A percentile compares a stretch with the other conserved stretches of the same genome.
phyloP scores from a whole-genome alignment of 805 yeast species.

The Barnettozyma pratensis region DNA sequence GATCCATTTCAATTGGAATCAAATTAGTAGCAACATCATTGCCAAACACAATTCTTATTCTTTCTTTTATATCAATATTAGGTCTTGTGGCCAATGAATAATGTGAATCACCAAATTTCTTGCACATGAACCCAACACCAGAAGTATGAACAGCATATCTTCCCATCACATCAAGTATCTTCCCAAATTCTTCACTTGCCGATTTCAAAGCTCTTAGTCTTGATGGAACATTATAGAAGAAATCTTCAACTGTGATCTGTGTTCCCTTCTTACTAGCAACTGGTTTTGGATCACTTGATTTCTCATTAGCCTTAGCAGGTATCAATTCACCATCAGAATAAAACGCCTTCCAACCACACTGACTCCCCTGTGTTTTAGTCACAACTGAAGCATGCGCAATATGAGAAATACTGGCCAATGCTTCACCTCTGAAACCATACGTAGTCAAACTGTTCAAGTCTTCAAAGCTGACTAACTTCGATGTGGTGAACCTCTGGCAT shows the following conservation, averaged over 20 bases:
- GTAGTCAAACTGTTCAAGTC: constrained; percentile 70
- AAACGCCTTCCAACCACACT: constrained; percentile 67
- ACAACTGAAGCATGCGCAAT: constrained; percentile 76
- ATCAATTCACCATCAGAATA: constrained; percentile 63
- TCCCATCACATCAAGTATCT: constrained; percentile 77
- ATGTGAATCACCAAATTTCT: constrained; percentile 71
- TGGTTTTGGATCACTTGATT: constrained; percentile 50
- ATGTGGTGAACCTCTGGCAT: constrained; percentile 92
- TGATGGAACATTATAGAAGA: constrained; percentile 84
- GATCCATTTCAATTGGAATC: constrained; percentile 37
- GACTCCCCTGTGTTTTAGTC: constrained; percentile 57
- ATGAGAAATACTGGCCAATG: constrained; percentile 90
- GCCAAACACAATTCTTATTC: constrained; percentile 74
- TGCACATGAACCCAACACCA: constrained; percentile 71
- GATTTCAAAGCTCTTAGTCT: constrained; percentile 63
- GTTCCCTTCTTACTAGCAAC: constrained; percentile 89
- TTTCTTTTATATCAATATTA: constrained; percentile 46
- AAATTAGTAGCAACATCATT: constrained; percentile 61
- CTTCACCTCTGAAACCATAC: constrained; percentile 96
- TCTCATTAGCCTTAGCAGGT: constrained; percentile 34
- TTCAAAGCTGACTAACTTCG: constrained; percentile 69
- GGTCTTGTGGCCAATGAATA: constrained; percentile 59
- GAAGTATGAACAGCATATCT: constrained; percentile 74
- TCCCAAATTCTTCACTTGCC: constrained; percentile 67
- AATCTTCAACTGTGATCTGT: constrained; percentile 75